Percentiles rank a stretch among this genome's conserved stretches.
Conservation (phyloP, 2,329 filamentous ascomycete species). For the Fusarium equiseti region DNA sequence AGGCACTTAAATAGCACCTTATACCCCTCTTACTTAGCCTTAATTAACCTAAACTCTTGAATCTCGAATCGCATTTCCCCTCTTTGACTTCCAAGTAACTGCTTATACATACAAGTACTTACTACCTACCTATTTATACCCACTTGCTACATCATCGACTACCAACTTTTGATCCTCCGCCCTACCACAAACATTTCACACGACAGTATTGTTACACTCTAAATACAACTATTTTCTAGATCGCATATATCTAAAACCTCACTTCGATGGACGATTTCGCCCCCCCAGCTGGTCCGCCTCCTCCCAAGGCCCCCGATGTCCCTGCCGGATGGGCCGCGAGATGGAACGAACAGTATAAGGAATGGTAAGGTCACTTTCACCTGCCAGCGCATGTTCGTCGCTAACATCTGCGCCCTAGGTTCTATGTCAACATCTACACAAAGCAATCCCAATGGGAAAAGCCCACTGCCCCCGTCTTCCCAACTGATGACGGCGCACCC, state of each 20-base stretch:
- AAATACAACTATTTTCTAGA: neutral
- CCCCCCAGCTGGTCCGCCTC: constrained; percentile 66
- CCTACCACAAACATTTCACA: constrained; percentile 1
- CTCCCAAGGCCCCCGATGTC: constrained; percentile 72
- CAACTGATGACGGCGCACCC: constrained; percentile 58
- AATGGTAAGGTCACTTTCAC: constrained; percentile 69
- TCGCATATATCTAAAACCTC: constrained; percentile 1
- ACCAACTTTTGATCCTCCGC: constrained; percentile 1
- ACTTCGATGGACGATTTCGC: constrained; percentile 65
- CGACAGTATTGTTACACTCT: neutral
- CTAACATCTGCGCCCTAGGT: constrained; percentile 64
- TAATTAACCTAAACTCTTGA: neutral
- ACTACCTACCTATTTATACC: constrained; percentile 6
- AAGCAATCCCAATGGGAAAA: constrained; percentile 93
- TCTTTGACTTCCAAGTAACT: constrained; percentile 8
- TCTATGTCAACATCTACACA: constrained; percentile 90
- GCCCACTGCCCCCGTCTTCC: constrained; percentile 76
- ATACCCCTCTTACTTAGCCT: constrained; percentile 1
- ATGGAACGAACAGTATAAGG: constrained; percentile 88
- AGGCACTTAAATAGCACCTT: constrained; percentile 29
- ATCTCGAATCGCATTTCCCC: constrained; percentile 18
- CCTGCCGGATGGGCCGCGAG: constrained; percentile 81
- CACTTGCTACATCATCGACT: constrained; percentile 37
- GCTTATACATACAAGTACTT: neutral
- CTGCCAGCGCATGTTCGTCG: neutral